A percentile compares a stretch with the other conserved stretches of the same genome.
These are phyloP conservation scores for Mycena kentingensis DNA, from an alignment of 768 basidiomycete species.

Conservation along the genomic window DNA sequence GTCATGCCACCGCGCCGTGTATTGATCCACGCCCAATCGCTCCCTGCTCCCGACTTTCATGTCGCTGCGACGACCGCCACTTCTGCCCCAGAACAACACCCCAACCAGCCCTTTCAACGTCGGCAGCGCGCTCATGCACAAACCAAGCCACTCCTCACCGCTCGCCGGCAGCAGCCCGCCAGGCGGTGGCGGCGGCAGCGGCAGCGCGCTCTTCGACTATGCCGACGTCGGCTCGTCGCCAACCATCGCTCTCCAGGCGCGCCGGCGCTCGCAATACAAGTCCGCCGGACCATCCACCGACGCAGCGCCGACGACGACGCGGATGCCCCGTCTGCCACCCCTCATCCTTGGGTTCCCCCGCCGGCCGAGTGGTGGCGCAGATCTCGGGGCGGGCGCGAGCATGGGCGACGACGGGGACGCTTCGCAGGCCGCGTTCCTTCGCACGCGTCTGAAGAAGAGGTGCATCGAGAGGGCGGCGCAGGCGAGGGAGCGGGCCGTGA, in stretches of 20 bases:
- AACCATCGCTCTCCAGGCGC: constrained; percentile 43
- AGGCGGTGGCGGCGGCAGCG: not conserved
- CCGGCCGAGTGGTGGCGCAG: constrained; percentile 24
- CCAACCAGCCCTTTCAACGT: not conserved
- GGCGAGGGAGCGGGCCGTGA: constrained; percentile 52
- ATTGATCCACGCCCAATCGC: too few relatives aligned
- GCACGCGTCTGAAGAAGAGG: constrained; percentile 60
- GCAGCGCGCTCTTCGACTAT: not conserved
- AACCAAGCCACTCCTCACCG: constrained; percentile 13
- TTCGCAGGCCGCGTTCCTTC: constrained; percentile 55
- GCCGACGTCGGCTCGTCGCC: constrained; percentile 41
- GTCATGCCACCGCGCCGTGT: too few relatives aligned
- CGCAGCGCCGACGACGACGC: constrained; percentile 22
- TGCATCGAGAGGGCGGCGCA: constrained; percentile 64
- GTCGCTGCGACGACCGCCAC: not conserved
- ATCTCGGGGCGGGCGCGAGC: constrained; percentile 15
- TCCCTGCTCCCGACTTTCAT: not conserved
- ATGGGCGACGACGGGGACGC: constrained; percentile 35
- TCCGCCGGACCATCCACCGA: constrained; percentile 33
- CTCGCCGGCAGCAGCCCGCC: constrained; percentile 17
- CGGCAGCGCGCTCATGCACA: not conserved
- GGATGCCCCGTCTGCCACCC: constrained; percentile 1
- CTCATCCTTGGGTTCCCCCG: constrained; percentile 1
- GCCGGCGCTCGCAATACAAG: constrained; percentile 62
- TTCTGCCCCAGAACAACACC: not conserved